Base-by-base conservation (phyloP, 805 yeast genomes). In the Starmerella kuoi region DNA sequence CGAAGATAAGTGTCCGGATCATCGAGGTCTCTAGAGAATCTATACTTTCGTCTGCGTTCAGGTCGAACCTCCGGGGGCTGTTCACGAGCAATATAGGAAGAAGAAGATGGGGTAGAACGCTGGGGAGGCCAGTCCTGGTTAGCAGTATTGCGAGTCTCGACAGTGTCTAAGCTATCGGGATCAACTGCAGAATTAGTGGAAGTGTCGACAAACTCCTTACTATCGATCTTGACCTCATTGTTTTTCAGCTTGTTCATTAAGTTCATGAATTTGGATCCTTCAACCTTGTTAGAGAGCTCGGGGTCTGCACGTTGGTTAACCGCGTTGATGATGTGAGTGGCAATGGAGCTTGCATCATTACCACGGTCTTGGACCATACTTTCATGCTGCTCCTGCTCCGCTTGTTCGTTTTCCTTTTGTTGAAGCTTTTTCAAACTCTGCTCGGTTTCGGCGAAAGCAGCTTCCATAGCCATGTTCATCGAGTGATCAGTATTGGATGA, bases 1-100 rank as follows among this genome's bases (percentile, higher is more conserved):
- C 40, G 22, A 28, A 52, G 34, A 46, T 50, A 53, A 14, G 45
- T 54, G 5, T 48, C 42, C 18, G 55, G 54, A 28, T 50, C 55
- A 15, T 53, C 57, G 5, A 48, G 46, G 42, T 19, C 48, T 38
- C 23, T 42, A 40, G 31, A 31, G 23, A 17, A 32, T 20, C 37
- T 20, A 26, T 33, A 21, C 28, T 31, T 18, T 12, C 39, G 8
- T 6, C 12, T 18, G n/a, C 19, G 17, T 24, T 36, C 39, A 5
- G 8, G 18, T 18, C 12, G 22, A 4, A 17, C 17, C 12, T 17
- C 22, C 5, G 39, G 35, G 11, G 31, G 38, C 25, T 28, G 40
- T 17, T 23, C 38, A 21, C 15, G 39, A 5, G 7, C 24, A 19
- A n/a, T 17, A 8, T 21, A 17, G 22, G 15, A 6, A 18, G 21